Evolutionary conservation across 2,329 filamentous ascomycete species (phyloP).

Genomic region (Aspergillus arachidicola): DNA sequence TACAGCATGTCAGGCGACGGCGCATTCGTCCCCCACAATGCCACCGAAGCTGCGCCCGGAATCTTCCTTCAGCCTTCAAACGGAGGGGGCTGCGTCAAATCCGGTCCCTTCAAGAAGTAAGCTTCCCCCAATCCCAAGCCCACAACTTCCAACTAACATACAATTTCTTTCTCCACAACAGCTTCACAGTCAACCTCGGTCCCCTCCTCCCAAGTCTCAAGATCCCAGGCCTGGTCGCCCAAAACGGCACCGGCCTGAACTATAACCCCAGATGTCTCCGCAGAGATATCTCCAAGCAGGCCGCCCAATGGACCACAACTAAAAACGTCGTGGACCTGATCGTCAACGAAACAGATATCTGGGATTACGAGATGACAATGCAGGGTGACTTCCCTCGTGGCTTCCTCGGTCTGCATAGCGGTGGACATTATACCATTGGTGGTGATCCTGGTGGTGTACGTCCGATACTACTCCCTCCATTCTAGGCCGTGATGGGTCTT

Average conservation of each 20-base stretch:
- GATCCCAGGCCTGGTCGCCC: constrained; percentile 14
- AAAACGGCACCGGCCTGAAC: constrained; percentile 23
- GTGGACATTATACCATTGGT: constrained; percentile 49
- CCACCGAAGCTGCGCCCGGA: constrained; percentile 34
- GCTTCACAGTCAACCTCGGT: constrained; percentile 35
- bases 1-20: constrained; percentile 47
- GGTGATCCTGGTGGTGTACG: constrained; percentile 44
- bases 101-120: constrained; percentile 39
- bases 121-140: neutral
- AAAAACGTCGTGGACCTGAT: constrained; percentile 24
- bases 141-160: neutral
- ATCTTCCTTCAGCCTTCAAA: constrained; percentile 50
- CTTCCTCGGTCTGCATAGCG: constrained; percentile 46
- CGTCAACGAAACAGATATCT: constrained; percentile 25
- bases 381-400: constrained; percentile 25
- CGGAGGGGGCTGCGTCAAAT: constrained; percentile 45
- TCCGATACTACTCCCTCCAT: neutral
- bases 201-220: constrained; percentile 25
- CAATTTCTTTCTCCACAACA: neutral
- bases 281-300: constrained; percentile 28
- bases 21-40: constrained; percentile 27
- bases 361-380: constrained; percentile 22
- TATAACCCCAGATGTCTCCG: constrained; percentile 37
- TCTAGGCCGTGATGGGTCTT: too few relatives aligned
- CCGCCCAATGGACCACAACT: constrained; percentile 22